Base-by-base conservation (phyloP, 768 basidiomycete species). In the Hypsizygus marmoreus region DNA sequence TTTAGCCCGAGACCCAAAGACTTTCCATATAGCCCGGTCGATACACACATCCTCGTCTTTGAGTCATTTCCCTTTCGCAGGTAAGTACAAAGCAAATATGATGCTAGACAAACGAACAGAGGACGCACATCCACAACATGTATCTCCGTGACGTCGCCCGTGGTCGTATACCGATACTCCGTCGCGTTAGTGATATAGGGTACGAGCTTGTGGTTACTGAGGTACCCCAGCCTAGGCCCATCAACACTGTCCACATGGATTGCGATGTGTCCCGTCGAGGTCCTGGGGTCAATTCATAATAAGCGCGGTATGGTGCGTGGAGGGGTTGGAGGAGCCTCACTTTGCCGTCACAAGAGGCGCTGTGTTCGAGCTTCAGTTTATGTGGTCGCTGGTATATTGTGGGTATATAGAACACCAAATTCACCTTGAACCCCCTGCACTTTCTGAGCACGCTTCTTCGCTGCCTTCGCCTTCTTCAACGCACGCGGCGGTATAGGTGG, bases 151-250 rank as follows among this genome's bases (percentile, higher is more conserved):
- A 41, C 23, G 1, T 41, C 20, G 7, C 32, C 50, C 25, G 25
- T 25, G 13, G 50, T 50, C 4, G 39, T 48, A 40, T 51, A 49
- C 3, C 26, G 19, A 24, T 57, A 57, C 22, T 33, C 38, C 3
- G 43, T 40, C 9, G 56, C 56, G 1, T 44, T 43, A 11, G 8
- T 32, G 8, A 34, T 40, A 6, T 29, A 22, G 7, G 19, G 28
- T 2, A 54, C 53, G 8, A 57, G 24, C 16, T 40, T 45, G 45
- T 57, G 46, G 9, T 13, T 29, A 8, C 43, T 33, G 20, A 57
- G 52, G 34, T 54, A 57, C 8, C 55, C 55, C 4, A 54, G 12
- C 34, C 54, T 30, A 5, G 53, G 47, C 5, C 53, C 52, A 25
- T 41, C 40, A 14, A 40, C 28, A 13, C 20, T 37, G 9, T 33